phyloP scores from a whole-genome alignment of 2,329 filamentous ascomycete genomes.

The Lachnellula subtilissima region DNA sequence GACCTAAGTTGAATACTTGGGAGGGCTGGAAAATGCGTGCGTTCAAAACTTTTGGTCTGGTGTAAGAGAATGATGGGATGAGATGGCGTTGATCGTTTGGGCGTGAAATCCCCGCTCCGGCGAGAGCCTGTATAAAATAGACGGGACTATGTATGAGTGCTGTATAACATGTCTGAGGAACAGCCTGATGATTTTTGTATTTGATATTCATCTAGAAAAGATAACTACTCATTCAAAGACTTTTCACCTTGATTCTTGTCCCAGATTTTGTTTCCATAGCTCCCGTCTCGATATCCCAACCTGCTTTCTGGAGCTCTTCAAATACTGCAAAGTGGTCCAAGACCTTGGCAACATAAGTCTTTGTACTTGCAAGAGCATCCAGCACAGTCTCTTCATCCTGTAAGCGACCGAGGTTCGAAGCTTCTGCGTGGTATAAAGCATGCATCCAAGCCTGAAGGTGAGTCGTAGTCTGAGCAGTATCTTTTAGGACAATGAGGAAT shows the following conservation, averaged over 20 bases:
- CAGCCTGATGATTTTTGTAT: background rate
- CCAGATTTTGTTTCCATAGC: conserved; percentile 63
- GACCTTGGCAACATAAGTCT: background rate
- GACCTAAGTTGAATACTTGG: conserved; percentile 64
- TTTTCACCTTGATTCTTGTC: conserved; percentile 28
- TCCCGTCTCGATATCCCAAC: conserved; percentile 62
- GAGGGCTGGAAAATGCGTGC: conserved; percentile 65
- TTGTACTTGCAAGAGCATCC: conserved; percentile 6
- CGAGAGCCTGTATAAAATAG: conserved; percentile 3
- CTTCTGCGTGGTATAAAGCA: conserved; percentile 40
- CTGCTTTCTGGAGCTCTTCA: conserved; percentile 34
- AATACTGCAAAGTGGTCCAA: conserved; percentile 32
- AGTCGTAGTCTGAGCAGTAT: conserved; percentile 42
- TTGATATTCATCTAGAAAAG: background rate
- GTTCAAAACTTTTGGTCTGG: conserved; percentile 45
- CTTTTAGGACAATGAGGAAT: conserved; percentile 59
- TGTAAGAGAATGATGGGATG: conserved; percentile 29
- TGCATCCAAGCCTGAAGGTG: conserved; percentile 61
- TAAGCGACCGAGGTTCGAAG: background rate
- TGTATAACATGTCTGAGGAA: background rate
- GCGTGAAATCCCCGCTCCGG: conserved; percentile 10
- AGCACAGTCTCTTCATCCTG: conserved; percentile 1
- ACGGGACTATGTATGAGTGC: background rate
- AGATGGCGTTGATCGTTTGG: conserved; percentile 1
- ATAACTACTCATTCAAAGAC: background rate